Evolutionary conservation across 352 stramenopile species (phyloP).

Genomic region (Phytopythium aichiense): DNA sequence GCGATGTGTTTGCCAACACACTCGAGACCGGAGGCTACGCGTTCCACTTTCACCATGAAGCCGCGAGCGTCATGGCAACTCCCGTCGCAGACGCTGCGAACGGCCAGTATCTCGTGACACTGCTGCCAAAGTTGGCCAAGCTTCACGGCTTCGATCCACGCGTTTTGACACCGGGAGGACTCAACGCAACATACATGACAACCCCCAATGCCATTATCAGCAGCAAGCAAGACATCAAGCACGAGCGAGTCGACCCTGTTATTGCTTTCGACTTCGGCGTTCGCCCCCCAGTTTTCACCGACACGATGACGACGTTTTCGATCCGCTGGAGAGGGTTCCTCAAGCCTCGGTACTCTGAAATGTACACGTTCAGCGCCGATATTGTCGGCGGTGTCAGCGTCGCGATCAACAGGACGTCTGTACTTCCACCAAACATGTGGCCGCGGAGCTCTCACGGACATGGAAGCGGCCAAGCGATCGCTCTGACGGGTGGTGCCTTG

Average conservation of each 20-base stretch:
- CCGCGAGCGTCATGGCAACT: conserved; percentile 11
- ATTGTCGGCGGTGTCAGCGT: conserved; percentile 30
- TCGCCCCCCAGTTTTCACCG: conserved; percentile 20
- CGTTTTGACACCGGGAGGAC: conserved; percentile 43
- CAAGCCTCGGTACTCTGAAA: conserved; percentile 40
- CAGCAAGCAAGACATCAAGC: conserved; percentile 14
- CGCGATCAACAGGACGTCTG: conserved; percentile 10
- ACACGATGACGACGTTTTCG: conserved; percentile 50
- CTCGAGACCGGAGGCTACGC: conserved; percentile 46
- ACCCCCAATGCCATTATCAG: conserved; percentile 24
- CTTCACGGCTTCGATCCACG: conserved; percentile 39
- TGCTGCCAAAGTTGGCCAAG: conserved; percentile 15
- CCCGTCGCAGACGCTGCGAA: conserved; percentile 29
- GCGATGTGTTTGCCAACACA: conserved; percentile 43
- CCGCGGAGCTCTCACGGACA: conserved; percentile 11
- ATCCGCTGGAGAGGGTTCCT: conserved; percentile 53
- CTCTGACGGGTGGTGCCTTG: conserved; percentile 31
- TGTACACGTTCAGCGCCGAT: conserved; percentile 48
- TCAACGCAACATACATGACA: conserved; percentile 53
- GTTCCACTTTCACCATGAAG: conserved; percentile 31
- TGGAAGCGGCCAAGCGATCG: conserved; percentile 10
- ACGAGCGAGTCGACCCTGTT: conserved; percentile 26
- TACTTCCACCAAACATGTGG: conserved; percentile 17
- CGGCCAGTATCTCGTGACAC: conserved; percentile 38
- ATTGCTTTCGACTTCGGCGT: conserved; percentile 54